Conservation (phyloP, 2,329 filamentous ascomycete species). For the Colletotrichum gloeosporioides region DNA sequence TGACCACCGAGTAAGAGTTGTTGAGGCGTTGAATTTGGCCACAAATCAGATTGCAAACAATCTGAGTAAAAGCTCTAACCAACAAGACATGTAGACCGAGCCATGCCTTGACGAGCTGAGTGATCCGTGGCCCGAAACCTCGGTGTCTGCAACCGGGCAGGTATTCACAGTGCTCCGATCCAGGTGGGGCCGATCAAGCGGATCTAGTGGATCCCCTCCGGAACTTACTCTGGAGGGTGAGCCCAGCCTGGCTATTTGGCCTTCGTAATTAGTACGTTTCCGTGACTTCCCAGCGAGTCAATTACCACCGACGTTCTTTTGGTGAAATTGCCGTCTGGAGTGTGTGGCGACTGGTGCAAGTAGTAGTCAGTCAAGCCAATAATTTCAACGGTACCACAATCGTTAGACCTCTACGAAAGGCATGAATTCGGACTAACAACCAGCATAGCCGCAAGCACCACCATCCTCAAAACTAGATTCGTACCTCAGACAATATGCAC, state of each 20-base stretch:
- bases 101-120: neutral
- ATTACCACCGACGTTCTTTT: neutral
- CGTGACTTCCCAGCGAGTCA: neutral
- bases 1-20: neutral
- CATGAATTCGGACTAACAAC: accelerated
- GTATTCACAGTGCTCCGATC: neutral
- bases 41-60: neutral
- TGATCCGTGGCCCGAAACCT: accelerated
- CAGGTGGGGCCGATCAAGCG: neutral
- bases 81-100: neutral
- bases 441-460: too few relatives aligned
- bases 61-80: accelerated
- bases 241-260: neutral
- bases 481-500: neutral
- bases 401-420: accelerated
- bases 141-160: neutral
- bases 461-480: neutral
- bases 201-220: neutral
- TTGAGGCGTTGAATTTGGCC: neutral
- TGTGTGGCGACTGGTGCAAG: neutral
- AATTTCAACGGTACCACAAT: too few relatives aligned
- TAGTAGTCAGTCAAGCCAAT: neutral
- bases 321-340: neutral
- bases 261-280: neutral
- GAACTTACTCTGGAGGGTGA: neutral